A percentile compares a stretch with the other conserved stretches of the same genome.
Conservation (phyloP, 179 eudicot genomes). For the Drosera spatulata region DNA sequence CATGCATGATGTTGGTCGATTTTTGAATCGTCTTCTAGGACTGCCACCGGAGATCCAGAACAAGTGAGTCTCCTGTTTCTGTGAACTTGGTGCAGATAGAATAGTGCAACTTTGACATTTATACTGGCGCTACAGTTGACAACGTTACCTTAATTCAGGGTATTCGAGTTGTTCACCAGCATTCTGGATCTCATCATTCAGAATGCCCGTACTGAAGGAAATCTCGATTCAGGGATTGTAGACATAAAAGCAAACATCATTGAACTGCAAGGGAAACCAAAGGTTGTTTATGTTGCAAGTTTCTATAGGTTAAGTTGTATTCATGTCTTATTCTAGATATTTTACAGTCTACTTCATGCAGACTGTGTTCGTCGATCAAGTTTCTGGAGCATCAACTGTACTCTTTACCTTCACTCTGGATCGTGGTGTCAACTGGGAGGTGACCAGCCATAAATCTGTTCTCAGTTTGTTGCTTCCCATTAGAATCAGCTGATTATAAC, state of each 20-base stretch:
- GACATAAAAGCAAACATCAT: constrained; percentile 78
- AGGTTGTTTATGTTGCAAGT: constrained; percentile 36
- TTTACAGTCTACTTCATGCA: constrained; percentile 26
- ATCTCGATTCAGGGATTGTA: constrained; percentile 92
- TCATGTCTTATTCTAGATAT: constrained; percentile 1
- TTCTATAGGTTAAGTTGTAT: background rate
- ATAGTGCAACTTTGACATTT: background rate
- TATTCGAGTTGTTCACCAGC: constrained; percentile 89
- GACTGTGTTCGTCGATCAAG: constrained; percentile 83
- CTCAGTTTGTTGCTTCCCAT: background rate
- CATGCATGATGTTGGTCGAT: constrained; percentile 99
- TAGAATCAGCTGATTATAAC: constrained; percentile 1
- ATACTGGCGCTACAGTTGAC: background rate
- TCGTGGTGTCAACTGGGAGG: constrained; percentile 97
- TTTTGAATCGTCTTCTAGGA: constrained; percentile 85
- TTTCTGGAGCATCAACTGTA: constrained; percentile 94
- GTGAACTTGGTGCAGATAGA: background rate
- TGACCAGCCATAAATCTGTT: constrained; percentile 6
- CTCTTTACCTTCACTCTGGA: constrained; percentile 79
- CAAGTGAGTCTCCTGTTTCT: constrained; percentile 27
- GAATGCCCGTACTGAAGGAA: constrained; percentile 86
- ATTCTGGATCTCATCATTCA: constrained; percentile 74
- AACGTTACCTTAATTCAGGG: constrained; percentile 32
- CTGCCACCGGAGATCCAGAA: constrained; percentile 96
- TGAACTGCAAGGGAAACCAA: constrained; percentile 77